These are phyloP conservation scores for Domatiomyces catenatus DNA, from an alignment of 2,329 filamentous ascomycete species.

Conservation along the genomic window DNA sequence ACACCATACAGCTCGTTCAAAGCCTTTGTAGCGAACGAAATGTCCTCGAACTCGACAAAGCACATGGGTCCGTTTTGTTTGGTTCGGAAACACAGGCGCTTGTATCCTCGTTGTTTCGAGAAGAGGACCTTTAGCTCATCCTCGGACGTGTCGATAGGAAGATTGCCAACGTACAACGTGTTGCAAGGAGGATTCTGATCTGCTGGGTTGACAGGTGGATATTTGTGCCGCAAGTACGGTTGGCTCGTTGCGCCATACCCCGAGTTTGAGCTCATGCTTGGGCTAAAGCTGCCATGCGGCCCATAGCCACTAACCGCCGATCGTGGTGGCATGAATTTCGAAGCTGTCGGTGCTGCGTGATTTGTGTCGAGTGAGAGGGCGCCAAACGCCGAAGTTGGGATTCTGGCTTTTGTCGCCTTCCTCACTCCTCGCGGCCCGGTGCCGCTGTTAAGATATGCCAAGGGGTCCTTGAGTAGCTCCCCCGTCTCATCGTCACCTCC, in stretches of 20 bases:
- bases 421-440: slow-evolving; percentile 37
- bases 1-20: slow-evolving; percentile 80
- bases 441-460: slow-evolving; percentile 52
- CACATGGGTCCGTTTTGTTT: slow-evolving; percentile 97
- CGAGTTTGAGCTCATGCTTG: slow-evolving; percentile 34
- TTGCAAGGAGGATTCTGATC: slow-evolving; percentile 97
- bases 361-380: slow-evolving; percentile 58
- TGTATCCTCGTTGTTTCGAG: slow-evolving; percentile 85
- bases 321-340: slow-evolving; percentile 37
- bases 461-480: slow-evolving; percentile 46
- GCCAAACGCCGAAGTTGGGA: slow-evolving; percentile 54
- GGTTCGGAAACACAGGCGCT: slow-evolving; percentile 82
- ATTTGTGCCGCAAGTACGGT: slow-evolving; percentile 49
- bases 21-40: slow-evolving; percentile 80
- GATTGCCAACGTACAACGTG: slow-evolving; percentile 92
- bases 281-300: slow-evolving; percentile 42
- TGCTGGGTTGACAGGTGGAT: slow-evolving; percentile 79
- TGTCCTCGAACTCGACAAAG: slow-evolving; percentile 94
- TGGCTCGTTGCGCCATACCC: slow-evolving; percentile 42
- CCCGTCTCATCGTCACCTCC: slow-evolving; percentile 46
- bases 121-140: slow-evolving; percentile 92
- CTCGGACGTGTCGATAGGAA: slow-evolving; percentile 82
- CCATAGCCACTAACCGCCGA: slow-evolving; percentile 35
- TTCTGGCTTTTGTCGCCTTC: slow-evolving; percentile 46
- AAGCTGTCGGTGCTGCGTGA: slow-evolving; percentile 22